Evolutionary conservation across 257 asterid genomes (phyloP).

Genomic region (Solanum etuberosum): DNA sequence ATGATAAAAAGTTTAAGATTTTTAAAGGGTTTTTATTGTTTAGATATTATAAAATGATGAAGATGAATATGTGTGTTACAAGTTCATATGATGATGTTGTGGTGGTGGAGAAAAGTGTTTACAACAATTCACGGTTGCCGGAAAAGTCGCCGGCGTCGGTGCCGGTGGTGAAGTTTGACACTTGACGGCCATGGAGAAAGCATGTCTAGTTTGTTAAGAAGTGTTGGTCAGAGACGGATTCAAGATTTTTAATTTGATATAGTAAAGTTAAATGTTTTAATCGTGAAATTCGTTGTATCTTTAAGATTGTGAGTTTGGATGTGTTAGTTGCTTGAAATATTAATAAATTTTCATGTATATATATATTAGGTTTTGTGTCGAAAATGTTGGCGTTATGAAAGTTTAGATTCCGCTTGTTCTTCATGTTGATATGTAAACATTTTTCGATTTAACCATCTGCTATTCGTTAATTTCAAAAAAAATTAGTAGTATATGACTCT

Average conservation of each 20-base stretch:
- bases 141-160: not conserved
- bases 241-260: not conserved
- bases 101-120: not conserved
- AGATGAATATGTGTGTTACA: not conserved
- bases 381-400: too few relatives aligned
- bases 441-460: too few relatives aligned
- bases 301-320: not conserved
- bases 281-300: not conserved
- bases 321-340: not conserved
- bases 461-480: too few relatives aligned
- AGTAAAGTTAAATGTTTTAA: accelerated
- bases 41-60: not conserved
- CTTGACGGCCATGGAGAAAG: not conserved
- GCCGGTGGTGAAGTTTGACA: constrained; percentile 1
- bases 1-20: not conserved
- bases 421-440: too few relatives aligned
- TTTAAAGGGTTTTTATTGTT: not conserved
- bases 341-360: not conserved
- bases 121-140: not conserved
- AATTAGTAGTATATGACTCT: too few relatives aligned
- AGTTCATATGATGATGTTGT: not conserved
- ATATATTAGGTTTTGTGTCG: not conserved
- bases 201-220: not conserved
- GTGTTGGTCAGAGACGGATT: not conserved
- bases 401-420: too few relatives aligned